These are phyloP conservation scores for Phoma sp. DNA, from an alignment of 2,329 filamentous ascomycete species.

Conservation along the genomic window DNA sequence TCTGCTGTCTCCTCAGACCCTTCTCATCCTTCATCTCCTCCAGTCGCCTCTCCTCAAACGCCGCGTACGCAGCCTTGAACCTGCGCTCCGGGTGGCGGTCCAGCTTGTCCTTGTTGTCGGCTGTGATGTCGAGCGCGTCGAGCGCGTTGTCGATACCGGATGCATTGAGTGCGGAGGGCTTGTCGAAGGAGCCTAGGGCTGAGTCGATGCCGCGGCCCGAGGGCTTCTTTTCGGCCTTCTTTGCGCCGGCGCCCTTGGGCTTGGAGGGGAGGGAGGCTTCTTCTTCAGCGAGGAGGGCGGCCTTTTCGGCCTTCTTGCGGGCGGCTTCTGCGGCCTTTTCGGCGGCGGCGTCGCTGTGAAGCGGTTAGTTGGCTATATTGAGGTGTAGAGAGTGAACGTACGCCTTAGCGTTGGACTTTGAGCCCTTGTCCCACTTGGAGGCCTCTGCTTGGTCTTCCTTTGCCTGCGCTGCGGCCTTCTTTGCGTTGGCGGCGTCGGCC, in stretches of 20 bases:
- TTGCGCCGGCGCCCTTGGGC: conserved; percentile 72
- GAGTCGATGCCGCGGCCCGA: conserved; percentile 70
- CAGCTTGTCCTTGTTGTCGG: conserved; percentile 70
- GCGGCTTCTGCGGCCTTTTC: conserved; percentile 83
- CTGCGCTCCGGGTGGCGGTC: conserved; percentile 89
- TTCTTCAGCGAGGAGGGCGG: conserved; percentile 82
- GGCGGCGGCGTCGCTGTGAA: conserved; percentile 77
- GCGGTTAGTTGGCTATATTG: conserved; percentile 10
- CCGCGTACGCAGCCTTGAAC: conserved; percentile 84
- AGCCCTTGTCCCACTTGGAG: conserved; percentile 81
- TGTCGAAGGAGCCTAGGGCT: conserved; percentile 55
- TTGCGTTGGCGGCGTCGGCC: conserved; percentile 83
- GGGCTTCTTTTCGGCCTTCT: conserved; percentile 61
- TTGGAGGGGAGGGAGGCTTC: conserved; percentile 72
- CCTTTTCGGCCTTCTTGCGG: conserved; percentile 90
- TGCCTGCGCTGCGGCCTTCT: conserved; percentile 74
- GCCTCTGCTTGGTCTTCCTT: conserved; percentile 73
- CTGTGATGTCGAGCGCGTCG: conserved; percentile 78
- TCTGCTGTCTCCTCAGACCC: conserved; percentile 82
- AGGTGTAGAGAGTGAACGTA: conserved; percentile 55
- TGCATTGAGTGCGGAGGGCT: conserved; percentile 72
- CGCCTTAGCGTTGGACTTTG: conserved; percentile 89
- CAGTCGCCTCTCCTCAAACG: conserved; percentile 81
- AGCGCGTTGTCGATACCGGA: conserved; percentile 92
- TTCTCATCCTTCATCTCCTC: conserved; percentile 87